Conservation (phyloP, 2,329 filamentous ascomycete species). For the Pseudogymnoascus sp. region DNA sequence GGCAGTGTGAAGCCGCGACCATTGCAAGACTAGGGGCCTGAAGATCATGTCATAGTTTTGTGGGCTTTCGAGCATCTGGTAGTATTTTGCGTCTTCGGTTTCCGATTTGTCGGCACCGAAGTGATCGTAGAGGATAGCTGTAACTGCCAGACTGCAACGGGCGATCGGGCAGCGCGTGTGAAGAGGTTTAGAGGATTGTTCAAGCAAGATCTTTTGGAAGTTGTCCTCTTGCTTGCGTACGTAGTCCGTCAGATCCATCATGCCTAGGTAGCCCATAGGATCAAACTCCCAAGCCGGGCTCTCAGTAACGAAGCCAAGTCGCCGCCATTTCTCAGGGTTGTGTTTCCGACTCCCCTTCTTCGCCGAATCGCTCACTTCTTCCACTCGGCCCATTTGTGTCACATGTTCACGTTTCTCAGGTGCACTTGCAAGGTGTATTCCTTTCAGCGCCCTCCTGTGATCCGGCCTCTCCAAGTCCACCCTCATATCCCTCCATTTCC, state of each 20-base stretch:
- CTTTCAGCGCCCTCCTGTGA: slow-evolving; percentile 69
- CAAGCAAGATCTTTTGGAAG: slow-evolving; percentile 84
- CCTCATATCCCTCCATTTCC: slow-evolving; percentile 78
- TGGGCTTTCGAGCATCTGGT: slow-evolving; percentile 63
- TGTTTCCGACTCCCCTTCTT: slow-evolving; percentile 62
- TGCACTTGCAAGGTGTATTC: slow-evolving; percentile 74
- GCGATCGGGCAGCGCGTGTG: slow-evolving; percentile 79
- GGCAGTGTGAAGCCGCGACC: slow-evolving; percentile 82
- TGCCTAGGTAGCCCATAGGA: slow-evolving; percentile 76
- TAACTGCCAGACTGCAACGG: slow-evolving; percentile 77
- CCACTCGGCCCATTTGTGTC: slow-evolving; percentile 23
- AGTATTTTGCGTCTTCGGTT: slow-evolving; percentile 67
- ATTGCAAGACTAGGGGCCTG: slow-evolving; percentile 80
- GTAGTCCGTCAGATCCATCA: slow-evolving; percentile 97
- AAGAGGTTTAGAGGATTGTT: slow-evolving; percentile 69
- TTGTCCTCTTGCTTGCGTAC: slow-evolving; percentile 85
- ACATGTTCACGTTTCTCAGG: slow-evolving; percentile 45
- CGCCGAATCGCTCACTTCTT: slow-evolving; percentile 32
- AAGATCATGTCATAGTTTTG: slow-evolving; percentile 82
- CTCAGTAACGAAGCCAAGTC: slow-evolving; percentile 86
- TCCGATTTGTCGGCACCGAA: slow-evolving; percentile 88
- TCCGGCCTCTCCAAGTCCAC: slow-evolving; percentile 83
- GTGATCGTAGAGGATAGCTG: slow-evolving; percentile 83
- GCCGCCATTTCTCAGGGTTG: slow-evolving; percentile 85
- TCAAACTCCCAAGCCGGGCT: slow-evolving; percentile 81